These are phyloP conservation scores for Suhomyces yuchorum DNA, from an alignment of 1,139 yeast genomes.

Conservation along the genomic window DNA sequence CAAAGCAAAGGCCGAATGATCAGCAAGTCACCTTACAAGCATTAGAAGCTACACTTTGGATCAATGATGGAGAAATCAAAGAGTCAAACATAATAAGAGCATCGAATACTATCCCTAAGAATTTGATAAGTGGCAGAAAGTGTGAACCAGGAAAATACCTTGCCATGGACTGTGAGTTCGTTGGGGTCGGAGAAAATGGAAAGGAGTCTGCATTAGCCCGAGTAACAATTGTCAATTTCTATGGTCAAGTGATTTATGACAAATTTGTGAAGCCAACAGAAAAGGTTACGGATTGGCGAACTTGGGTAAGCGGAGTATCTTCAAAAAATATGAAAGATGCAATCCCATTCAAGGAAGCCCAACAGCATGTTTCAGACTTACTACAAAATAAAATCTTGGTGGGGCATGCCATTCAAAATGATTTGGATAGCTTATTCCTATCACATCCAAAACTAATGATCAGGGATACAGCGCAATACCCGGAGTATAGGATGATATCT, in stretches of 20 bases:
- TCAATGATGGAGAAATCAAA: constrained; percentile 28
- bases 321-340: constrained; percentile 72
- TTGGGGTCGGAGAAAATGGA: constrained; percentile 82
- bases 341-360: constrained; percentile 66
- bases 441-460: constrained; percentile 65
- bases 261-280: constrained; percentile 74
- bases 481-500: constrained; percentile 58
- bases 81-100: constrained; percentile 18
- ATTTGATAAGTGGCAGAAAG: constrained; percentile 18
- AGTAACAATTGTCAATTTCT: constrained; percentile 82
- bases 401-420: constrained; percentile 86
- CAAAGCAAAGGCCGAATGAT: background rate
- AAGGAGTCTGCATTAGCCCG: constrained; percentile 74
- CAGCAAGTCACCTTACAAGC: constrained; percentile 10
- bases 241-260: constrained; percentile 73
- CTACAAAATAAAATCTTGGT: constrained; percentile 59
- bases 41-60: constrained; percentile 35
- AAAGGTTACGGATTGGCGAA: constrained; percentile 85
- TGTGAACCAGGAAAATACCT: constrained; percentile 65
- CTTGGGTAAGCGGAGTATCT: constrained; percentile 89
- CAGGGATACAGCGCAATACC: constrained; percentile 74
- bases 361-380: constrained; percentile 52
- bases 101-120: background rate
- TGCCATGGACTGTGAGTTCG: constrained; percentile 93
- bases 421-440: constrained; percentile 64